A percentile compares a stretch with the other conserved stretches of the same genome.
phyloP scores from a whole-genome alignment of 1,284 basidiomycete genomes.

The Phenoliferia sp. region DNA sequence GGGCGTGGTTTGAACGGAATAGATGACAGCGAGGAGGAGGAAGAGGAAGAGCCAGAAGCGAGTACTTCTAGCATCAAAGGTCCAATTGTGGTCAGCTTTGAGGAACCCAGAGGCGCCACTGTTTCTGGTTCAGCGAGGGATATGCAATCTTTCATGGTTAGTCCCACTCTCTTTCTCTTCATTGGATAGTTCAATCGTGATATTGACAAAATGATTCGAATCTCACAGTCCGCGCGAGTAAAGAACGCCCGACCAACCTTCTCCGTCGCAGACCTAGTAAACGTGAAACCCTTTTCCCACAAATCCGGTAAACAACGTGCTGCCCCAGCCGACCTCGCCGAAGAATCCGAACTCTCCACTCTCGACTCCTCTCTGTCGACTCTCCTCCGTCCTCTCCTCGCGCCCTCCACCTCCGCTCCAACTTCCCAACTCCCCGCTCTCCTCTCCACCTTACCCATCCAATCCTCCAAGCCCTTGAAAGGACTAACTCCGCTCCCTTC shows the following conservation, averaged over 20 bases:
- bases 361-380: conserved; percentile 27
- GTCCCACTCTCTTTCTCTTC: not conserved
- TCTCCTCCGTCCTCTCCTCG: conserved; percentile 21
- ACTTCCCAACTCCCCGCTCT: conserved; percentile 19
- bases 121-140: conserved; percentile 7
- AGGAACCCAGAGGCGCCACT: conserved; percentile 12
- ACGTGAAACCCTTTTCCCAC: conserved; percentile 9
- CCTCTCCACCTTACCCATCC: conserved; percentile 20
- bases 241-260: conserved; percentile 21
- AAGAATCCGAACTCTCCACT: conserved; percentile 19
- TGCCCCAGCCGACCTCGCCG: not conserved
- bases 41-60: not conserved
- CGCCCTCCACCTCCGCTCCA: not conserved
- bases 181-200: not conserved
- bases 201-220: not conserved
- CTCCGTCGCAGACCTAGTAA: conserved; percentile 23
- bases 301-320: not conserved
- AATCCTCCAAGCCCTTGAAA: conserved; percentile 20
- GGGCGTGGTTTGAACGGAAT: no score
- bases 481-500: conserved; percentile 29
- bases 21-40: no score
- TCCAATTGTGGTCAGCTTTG: conserved; percentile 18
- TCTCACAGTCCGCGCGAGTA: conserved; percentile 21
- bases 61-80: not conserved
- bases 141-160: conserved; percentile 27